Percentiles rank a stretch among this genome's conserved stretches.
These are phyloP conservation scores for Quercus wislizeni DNA, from an alignment of 306 rosid genomes.

Conservation along the genomic window DNA sequence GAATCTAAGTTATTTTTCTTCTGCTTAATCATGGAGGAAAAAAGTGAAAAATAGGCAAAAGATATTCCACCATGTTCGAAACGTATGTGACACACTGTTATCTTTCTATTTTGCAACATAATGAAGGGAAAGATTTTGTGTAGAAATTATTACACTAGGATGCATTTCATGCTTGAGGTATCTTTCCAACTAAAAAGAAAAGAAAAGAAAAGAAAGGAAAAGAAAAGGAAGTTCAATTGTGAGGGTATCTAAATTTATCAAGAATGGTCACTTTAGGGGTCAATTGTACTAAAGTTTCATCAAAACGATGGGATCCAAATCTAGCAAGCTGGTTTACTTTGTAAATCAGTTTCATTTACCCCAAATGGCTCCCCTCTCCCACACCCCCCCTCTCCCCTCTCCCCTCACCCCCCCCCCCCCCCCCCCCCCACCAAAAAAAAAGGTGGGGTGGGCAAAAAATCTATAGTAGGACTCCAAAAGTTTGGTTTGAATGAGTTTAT, in stretches of 20 bases:
- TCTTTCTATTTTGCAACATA: neutral
- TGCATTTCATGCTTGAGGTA: conserved; percentile 22
- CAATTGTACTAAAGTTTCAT: conserved; percentile 24
- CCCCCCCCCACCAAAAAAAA: neutral
- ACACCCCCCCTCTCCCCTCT: no score
- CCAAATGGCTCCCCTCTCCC: neutral
- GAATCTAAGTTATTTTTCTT: conserved; percentile 28
- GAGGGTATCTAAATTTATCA: conserved; percentile 6
- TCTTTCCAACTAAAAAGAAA: conserved; percentile 26
- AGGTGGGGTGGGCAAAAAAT: no score
- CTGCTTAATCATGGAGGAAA: conserved; percentile 30
- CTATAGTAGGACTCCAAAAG: no score
- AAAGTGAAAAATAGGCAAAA: conserved; percentile 8
- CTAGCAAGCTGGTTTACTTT: conserved; percentile 20
- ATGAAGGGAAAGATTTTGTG: conserved; percentile 5
- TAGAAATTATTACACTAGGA: conserved; percentile 24
- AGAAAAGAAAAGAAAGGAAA: neutral
- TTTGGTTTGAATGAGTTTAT: no score
- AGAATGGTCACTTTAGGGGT: conserved; percentile 36
- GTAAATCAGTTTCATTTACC: neutral
- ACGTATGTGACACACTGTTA: conserved; percentile 1
- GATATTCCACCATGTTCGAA: conserved; percentile 26
- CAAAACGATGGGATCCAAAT: conserved; percentile 32
- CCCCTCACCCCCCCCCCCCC: no score
- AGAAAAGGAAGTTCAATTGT: neutral